phyloP scores from a whole-genome alignment of 2,329 filamentous ascomycete species.

The Periglandula ipomoeae region DNA sequence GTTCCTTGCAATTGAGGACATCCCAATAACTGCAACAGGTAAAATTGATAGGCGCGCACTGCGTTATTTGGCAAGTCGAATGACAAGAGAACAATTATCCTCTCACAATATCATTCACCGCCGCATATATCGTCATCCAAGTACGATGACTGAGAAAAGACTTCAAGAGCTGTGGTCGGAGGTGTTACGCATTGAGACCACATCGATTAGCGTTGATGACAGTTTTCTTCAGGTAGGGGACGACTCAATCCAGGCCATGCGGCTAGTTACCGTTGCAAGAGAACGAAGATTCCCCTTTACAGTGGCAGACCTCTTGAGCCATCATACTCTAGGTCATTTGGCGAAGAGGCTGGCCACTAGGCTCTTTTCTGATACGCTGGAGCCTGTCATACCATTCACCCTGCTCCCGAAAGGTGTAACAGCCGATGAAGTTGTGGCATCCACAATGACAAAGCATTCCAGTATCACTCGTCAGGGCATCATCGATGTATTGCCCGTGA shows the following conservation, averaged over 20 bases:
- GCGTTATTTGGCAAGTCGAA: not conserved
- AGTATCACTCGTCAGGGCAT: too few species aligned
- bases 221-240: slow-evolving; percentile 13
- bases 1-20: not conserved
- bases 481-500: not conserved
- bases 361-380: too few species aligned
- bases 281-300: not conserved
- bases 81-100: too few species aligned
- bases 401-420: not conserved
- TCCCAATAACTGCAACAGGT: not conserved
- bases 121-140: too few species aligned
- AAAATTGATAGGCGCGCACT: not conserved
- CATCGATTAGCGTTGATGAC: slow-evolving; percentile 21
- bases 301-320: not conserved
- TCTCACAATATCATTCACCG: not conserved
- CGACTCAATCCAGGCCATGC: slow-evolving; percentile 1
- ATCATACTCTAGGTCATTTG: too few species aligned
- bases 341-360: too few species aligned
- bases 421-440: not conserved
- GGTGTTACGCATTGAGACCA: not conserved
- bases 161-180: not conserved
- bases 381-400: not conserved
- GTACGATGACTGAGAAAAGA: too few species aligned
- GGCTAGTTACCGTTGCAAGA: not conserved
- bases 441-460: too few species aligned